Evolutionary conservation across 2,329 filamentous ascomycete genomes (phyloP).

Genomic region (Tolypocladium capitatum): DNA sequence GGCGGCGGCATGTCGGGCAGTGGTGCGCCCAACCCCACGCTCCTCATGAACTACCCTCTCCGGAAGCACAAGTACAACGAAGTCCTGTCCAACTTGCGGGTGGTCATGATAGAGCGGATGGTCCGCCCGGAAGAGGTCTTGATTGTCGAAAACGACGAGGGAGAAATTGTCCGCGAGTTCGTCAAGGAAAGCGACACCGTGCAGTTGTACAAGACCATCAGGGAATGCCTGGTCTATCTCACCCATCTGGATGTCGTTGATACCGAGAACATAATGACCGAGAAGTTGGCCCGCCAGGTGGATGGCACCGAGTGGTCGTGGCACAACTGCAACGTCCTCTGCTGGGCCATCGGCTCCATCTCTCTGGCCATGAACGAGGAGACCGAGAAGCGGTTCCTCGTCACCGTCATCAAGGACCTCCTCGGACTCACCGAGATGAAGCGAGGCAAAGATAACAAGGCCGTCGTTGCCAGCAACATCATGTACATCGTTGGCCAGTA

Average conservation of each 20-base stretch:
- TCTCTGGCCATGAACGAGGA: conserved; percentile 99
- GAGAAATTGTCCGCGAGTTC: conserved; percentile 96
- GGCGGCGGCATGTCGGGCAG: conserved; percentile 58
- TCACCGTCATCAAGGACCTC: conserved; percentile 97
- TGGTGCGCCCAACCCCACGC: conserved; percentile 70
- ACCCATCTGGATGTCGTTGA: conserved; percentile 96
- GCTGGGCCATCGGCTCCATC: conserved; percentile 98
- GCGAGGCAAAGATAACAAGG: conserved; percentile 98
- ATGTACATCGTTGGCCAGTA: conserved; percentile 99
- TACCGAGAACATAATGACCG: conserved; percentile 98
- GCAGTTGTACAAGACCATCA: conserved; percentile 96
- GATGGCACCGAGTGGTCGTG: conserved; percentile 96
- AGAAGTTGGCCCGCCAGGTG: conserved; percentile 90
- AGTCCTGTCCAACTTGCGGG: conserved; percentile 81
- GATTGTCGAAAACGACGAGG: conserved; percentile 99
- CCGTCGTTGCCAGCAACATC: conserved; percentile 96
- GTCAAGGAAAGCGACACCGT: conserved; percentile 99
- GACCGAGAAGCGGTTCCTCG: conserved; percentile 94
- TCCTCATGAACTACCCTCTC: conserved; percentile 82
- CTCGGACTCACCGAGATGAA: conserved; percentile 98
- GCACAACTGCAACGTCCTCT: conserved; percentile 98
- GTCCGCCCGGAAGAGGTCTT: conserved; percentile 93
- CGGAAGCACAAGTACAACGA: conserved; percentile 97
- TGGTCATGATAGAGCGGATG: conserved; percentile 99
- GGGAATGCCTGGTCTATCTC: conserved; percentile 92